Evolutionary conservation across 2,329 filamentous ascomycete species (phyloP), one percentile per base, ranked within the genome.

Genomic region (Fulvia fulva): DNA sequence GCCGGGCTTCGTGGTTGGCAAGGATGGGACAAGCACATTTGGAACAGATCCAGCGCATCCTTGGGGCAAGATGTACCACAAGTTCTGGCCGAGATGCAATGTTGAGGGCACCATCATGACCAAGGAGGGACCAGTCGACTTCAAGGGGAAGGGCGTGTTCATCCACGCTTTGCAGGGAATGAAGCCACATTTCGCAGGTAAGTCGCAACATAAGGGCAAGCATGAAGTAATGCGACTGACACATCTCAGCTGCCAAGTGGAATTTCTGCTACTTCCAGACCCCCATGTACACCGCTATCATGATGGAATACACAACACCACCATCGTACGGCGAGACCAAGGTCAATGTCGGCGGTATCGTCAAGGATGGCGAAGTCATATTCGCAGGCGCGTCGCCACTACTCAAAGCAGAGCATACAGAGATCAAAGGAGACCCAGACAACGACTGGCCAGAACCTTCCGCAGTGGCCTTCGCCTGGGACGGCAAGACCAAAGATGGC

Each of bases 231-330:
- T 16, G 28, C 12, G 34, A 50, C 60, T 63, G 43, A 65, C 51
- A 44, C n/a, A 6, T 26, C 25, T 23, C 64, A 84, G 86, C 93
- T 61, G 86, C 89, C 28, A 86, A 84, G 63, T 99, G 94, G 94
- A 96, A 94, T 77, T 99, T 97, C 78, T 82, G 85, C 75, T 85
- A 92, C 77, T 96, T 96, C 79, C 92, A 97, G 73, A 87, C 90
- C 14, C 88, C 91, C 22, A 90, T 81, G 21, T 89, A 91, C 78
- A 94, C 92, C 26, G 93, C 92, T 26, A 78, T 96, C 65, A 80
- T 97, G 80, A 99, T 99, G 94, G 89, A 97, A 75, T 99, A 87
- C 75, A 96, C 86, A 37, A 99, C 94, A 0, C 95, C 94, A 26
- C 86, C 90, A 3, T 97, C 93, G 4, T 99, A 99, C 71, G 94